A percentile compares a stretch with the other conserved stretches of the same genome.
phyloP scores from a whole-genome alignment of 768 basidiomycete genomes.

The Mycena floridula region DNA sequence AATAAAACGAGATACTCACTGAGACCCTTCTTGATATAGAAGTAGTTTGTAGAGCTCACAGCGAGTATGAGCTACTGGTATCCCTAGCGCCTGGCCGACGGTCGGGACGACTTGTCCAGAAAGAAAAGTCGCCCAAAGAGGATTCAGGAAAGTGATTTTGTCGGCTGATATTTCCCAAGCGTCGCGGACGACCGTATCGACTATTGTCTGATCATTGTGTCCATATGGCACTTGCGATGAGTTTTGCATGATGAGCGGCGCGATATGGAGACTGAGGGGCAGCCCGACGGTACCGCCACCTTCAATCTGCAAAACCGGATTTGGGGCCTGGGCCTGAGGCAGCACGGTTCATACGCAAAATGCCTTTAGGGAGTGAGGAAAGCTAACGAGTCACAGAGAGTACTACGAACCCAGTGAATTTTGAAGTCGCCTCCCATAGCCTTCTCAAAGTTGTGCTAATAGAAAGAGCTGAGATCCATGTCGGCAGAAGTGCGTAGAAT shows the following conservation, averaged over 20 bases:
- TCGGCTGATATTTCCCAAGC: slow-evolving; percentile 45
- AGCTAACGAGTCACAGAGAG: slow-evolving; percentile 12
- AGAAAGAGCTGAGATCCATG: not conserved
- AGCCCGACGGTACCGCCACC: slow-evolving; percentile 37
- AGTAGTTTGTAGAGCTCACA: slow-evolving; percentile 42
- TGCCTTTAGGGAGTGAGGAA: too few relatives aligned
- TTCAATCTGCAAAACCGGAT: slow-evolving; percentile 32
- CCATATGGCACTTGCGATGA: slow-evolving; percentile 39
- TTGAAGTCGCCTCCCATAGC: slow-evolving; percentile 22
- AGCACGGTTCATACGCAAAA: too few relatives aligned
- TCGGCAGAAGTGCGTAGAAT: not conserved
- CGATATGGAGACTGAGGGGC: slow-evolving; percentile 34
- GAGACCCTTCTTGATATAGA: slow-evolving; percentile 41
- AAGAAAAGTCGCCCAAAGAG: slow-evolving; percentile 32
- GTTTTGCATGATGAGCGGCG: slow-evolving; percentile 26
- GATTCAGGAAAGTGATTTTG: slow-evolving; percentile 32
- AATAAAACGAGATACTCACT: slow-evolving; percentile 26
- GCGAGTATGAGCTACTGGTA: slow-evolving; percentile 22
- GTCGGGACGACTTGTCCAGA: slow-evolving; percentile 17
- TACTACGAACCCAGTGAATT: slow-evolving; percentile 30
- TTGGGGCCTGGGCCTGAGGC: slow-evolving; percentile 31
- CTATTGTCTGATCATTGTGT: slow-evolving; percentile 33
- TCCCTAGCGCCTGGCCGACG: slow-evolving; percentile 31
- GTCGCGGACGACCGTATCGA: slow-evolving; percentile 38
- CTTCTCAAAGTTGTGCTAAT: slow-evolving; percentile 24